Evolutionary conservation across 23 red algal genomes (phyloP).

Genomic region (Gracilariopsis chorda): DNA sequence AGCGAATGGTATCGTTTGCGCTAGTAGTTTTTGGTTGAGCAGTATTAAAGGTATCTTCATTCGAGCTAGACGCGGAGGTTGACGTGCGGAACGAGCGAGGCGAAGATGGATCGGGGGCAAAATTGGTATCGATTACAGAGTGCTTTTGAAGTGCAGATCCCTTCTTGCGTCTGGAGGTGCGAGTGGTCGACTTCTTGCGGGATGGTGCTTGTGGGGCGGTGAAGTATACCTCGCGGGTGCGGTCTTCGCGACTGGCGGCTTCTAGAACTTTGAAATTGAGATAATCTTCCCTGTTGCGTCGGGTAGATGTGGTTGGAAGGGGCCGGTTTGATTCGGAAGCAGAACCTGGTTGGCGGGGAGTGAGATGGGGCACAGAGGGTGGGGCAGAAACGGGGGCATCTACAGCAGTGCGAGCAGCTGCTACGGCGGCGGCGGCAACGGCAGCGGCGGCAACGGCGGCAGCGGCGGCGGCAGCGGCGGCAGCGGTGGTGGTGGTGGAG

Average conservation of each 20-base stretch:
- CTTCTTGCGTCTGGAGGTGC: neutral
- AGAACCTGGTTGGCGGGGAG: neutral
- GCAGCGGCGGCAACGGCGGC: neutral
- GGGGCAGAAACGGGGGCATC: neutral
- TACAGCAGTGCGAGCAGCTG: neutral
- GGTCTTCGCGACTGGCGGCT: neutral
- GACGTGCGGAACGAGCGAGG: too few species aligned
- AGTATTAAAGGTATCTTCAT: neutral
- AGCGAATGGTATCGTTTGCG: constrained; percentile 50
- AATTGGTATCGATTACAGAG: neutral
- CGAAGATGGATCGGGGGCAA: neutral
- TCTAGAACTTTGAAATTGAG: neutral
- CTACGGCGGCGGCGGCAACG: neutral
- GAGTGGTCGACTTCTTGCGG: neutral
- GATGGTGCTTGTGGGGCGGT: neutral
- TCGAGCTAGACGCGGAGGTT: neutral
- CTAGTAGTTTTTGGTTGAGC: neutral
- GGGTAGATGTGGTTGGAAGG: neutral
- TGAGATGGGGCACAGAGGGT: neutral
- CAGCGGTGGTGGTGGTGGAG: neutral
- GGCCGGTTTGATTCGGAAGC: neutral
- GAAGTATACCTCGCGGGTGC: neutral
- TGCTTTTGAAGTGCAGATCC: neutral
- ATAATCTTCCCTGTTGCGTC: neutral
- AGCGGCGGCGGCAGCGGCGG: neutral